phyloP scores from a whole-genome alignment of 345 rosid genomes.

The Salix viminalis region DNA sequence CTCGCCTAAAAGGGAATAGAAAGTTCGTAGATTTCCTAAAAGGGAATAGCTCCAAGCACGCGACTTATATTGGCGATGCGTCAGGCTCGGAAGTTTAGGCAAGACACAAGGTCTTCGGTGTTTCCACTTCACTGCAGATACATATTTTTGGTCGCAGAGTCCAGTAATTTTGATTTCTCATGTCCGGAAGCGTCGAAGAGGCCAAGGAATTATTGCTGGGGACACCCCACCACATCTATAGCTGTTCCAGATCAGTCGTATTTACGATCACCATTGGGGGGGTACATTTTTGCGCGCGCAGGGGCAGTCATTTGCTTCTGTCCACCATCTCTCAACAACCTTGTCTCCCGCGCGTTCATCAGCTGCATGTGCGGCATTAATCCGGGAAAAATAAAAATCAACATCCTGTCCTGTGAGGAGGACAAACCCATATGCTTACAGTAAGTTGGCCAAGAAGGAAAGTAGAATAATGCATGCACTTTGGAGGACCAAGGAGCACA shows the following conservation, averaged over 20 bases:
- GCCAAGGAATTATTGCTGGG: conserved; percentile 2
- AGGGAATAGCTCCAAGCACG: background rate
- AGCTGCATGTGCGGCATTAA: background rate
- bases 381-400: background rate
- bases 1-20: background rate
- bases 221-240: too few relatives aligned
- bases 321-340: background rate
- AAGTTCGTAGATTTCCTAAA: background rate
- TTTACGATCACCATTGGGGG: background rate
- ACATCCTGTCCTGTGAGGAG: background rate
- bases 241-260: background rate
- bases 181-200: background rate
- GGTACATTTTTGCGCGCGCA: background rate
- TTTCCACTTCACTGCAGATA: background rate
- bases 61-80: background rate
- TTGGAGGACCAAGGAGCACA: background rate
- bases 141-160: background rate
- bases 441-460: background rate
- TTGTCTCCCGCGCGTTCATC: background rate
- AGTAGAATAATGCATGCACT: background rate
- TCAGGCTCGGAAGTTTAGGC: background rate
- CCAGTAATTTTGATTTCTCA: background rate
- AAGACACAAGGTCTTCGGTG: background rate
- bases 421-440: background rate
- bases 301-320: background rate